phyloP scores from a whole-genome alignment of 768 basidiomycete genomes.

The Amylocystis lapponica region DNA sequence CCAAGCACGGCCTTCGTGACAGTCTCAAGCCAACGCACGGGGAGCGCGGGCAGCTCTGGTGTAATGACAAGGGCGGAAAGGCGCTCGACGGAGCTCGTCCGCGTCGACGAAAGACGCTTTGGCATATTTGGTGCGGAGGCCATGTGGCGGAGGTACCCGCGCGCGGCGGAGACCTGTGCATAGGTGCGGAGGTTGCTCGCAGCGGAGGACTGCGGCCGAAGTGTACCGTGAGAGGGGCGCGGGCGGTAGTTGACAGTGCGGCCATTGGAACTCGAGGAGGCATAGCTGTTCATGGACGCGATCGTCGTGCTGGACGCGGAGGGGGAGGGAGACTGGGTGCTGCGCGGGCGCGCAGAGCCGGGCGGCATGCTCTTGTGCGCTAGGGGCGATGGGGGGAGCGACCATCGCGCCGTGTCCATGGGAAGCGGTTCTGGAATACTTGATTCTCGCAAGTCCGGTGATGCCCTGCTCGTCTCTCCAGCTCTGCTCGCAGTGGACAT shows the following conservation, averaged over 20 bases:
- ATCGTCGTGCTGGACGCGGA: slow-evolving; percentile 13
- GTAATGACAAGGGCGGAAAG: slow-evolving; percentile 3
- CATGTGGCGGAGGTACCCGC: slow-evolving; percentile 71
- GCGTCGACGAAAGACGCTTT: slow-evolving; percentile 9
- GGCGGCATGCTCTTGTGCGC: slow-evolving; percentile 5
- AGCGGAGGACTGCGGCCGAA: slow-evolving; percentile 12
- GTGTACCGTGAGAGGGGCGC: slow-evolving; percentile 9
- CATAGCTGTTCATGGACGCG: slow-evolving; percentile 11
- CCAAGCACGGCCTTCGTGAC: slow-evolving; percentile 60
- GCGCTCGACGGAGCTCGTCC: slow-evolving; percentile 9
- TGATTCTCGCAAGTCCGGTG: slow-evolving; percentile 1
- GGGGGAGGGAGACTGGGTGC: slow-evolving; percentile 9
- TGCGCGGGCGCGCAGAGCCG: neutral
- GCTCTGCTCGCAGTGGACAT: slow-evolving; percentile 35
- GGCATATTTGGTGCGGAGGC: slow-evolving; percentile 49
- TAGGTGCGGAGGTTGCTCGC: slow-evolving; percentile 16
- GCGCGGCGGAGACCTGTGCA: slow-evolving; percentile 40
- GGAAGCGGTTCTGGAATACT: neutral
- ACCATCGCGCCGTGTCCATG: neutral
- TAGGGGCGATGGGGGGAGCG: slow-evolving; percentile 13
- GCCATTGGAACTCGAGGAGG: slow-evolving; percentile 3
- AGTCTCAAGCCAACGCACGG: slow-evolving; percentile 63
- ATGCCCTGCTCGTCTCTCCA: slow-evolving; percentile 6
- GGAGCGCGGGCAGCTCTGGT: slow-evolving; percentile 43
- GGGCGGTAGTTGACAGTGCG: slow-evolving; percentile 14